Conservation (phyloP, 2,329 filamentous ascomycete species). For the Gaeumannomyces sp. region DNA sequence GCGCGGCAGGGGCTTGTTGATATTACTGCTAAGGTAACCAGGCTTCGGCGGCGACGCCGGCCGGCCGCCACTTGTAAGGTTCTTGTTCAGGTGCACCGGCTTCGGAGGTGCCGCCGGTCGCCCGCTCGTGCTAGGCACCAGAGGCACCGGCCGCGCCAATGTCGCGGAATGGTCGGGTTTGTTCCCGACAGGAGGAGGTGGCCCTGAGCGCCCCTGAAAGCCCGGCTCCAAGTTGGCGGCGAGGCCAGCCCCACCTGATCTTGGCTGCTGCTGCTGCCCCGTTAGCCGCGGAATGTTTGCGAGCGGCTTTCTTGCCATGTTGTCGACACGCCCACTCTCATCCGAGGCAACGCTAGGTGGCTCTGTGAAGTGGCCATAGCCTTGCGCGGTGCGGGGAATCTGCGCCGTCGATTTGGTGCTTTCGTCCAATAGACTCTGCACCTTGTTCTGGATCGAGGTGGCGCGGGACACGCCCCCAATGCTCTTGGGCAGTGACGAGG, state of each 20-base stretch:
- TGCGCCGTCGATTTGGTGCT: constrained; percentile 50
- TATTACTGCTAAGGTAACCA: constrained; percentile 15
- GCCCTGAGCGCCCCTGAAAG: constrained; percentile 1
- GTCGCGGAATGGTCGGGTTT: constrained; percentile 11
- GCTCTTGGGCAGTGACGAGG: constrained; percentile 42
- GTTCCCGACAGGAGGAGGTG: constrained; percentile 11
- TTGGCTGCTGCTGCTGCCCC: constrained; percentile 18
- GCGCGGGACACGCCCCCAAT: constrained; percentile 59
- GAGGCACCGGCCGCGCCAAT: constrained; percentile 19
- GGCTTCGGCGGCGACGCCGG: constrained; percentile 40
- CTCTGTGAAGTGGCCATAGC: constrained; percentile 83
- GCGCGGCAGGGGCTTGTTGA: constrained; percentile 15
- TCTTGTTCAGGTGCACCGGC: constrained; percentile 53
- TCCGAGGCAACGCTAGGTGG: constrained; percentile 15
- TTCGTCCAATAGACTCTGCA: constrained; percentile 79
- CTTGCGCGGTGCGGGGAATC: constrained; percentile 69
- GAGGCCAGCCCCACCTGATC: background rate
- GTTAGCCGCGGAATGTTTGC: background rate
- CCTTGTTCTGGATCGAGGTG: constrained; percentile 83
- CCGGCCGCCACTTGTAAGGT: constrained; percentile 35
- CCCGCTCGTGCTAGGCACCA: constrained; percentile 11
- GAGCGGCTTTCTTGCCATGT: constrained; percentile 45
- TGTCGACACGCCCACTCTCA: constrained; percentile 11
- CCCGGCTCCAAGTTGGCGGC: background rate
- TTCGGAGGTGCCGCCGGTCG: constrained; percentile 55